Conservation (phyloP, 2,329 filamentous ascomycete species). For the Tolypocladium sp. region DNA sequence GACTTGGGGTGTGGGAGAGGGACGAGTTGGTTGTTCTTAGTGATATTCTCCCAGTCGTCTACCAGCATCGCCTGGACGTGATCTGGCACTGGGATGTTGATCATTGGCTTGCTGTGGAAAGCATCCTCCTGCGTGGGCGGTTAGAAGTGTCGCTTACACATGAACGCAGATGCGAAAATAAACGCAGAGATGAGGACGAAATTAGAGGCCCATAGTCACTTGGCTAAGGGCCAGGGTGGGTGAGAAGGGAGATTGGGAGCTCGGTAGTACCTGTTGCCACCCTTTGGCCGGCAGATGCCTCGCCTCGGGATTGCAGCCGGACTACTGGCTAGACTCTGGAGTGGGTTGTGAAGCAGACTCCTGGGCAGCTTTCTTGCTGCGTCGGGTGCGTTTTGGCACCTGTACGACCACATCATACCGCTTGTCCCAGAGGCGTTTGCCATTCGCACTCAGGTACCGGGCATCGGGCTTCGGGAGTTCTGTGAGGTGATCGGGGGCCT, state of each 20-base stretch:
- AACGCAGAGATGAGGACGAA: not conserved
- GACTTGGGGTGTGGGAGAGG: slow-evolving; percentile 70
- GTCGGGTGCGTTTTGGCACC: not conserved
- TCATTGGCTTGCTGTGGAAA: slow-evolving; percentile 74
- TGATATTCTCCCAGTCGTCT: slow-evolving; percentile 98
- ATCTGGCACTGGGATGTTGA: slow-evolving; percentile 81
- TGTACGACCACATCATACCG: slow-evolving; percentile 1
- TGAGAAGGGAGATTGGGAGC: not conserved
- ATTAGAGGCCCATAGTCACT: not conserved
- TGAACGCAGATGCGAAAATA: not conserved
- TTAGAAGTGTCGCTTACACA: slow-evolving; percentile 7
- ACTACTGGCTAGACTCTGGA: not conserved
- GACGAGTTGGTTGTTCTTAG: slow-evolving; percentile 86
- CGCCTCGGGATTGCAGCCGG: too few relatives aligned
- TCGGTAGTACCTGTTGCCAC: not conserved
- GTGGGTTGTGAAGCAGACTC: not conserved
- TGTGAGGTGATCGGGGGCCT: slow-evolving; percentile 6
- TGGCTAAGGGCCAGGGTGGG: not conserved
- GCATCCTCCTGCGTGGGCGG: slow-evolving; percentile 61
- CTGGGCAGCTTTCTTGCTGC: not conserved
- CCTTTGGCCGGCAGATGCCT: too few relatives aligned
- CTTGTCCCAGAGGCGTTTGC: slow-evolving; percentile 1
- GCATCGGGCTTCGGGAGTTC: slow-evolving; percentile 2
- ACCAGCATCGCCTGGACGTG: slow-evolving; percentile 86
- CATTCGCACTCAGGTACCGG: slow-evolving; percentile 5